Evolutionary conservation across 768 basidiomycete genomes (phyloP), one percentile per base, ranked within the genome.

Genomic region (Kwoniella newhampshirensis): DNA sequence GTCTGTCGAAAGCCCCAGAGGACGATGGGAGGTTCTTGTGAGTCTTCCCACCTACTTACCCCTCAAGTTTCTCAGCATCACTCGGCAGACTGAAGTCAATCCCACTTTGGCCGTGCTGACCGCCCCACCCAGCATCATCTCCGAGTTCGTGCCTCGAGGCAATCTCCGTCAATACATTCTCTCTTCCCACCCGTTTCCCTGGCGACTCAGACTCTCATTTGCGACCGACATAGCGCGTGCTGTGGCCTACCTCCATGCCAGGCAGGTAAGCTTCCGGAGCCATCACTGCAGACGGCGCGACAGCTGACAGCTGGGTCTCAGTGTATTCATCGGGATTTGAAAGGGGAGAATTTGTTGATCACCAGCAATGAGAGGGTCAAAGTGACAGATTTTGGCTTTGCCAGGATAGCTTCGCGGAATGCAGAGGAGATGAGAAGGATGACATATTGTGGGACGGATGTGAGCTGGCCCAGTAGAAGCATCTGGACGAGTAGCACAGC

Each of bases 331-430:
- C 76, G 81, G 9, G 94, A 99, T 77, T 82, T 99, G 63, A 99
- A 99, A 77, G 93, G 92, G 35, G 94, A 98, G 79, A 99, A 99
- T 66, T 81, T 98, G 25, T 84, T 98, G n/a, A 86, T 97, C 20
- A 97, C 93, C 0, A 79, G 86, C 35, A 99, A 99, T 68, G 89
- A 91, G 20, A 85, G 94, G 41, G 82, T 98, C 70, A 99, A 98
- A 80, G 87, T 97, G 66, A 96, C 93, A n/a, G 94, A 99, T 72
- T 99, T 99, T 77, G 94, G 94, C 1, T 94, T 97, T 67, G 91
- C 92, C 3, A 83, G 94, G 32, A 96, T 98, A 67, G 91, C 91
- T 0, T 91, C 91, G 0, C 83, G 88, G 39, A 94, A 89, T 67
- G 89, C 86, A 55, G 92, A 93, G 63, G 94, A 98, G 78, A 78